Percentiles rank a stretch among this genome's conserved stretches.
Evolutionary conservation across 2,329 filamentous ascomycete species (phyloP).

Genomic region (Metarhizium anisopliae): DNA sequence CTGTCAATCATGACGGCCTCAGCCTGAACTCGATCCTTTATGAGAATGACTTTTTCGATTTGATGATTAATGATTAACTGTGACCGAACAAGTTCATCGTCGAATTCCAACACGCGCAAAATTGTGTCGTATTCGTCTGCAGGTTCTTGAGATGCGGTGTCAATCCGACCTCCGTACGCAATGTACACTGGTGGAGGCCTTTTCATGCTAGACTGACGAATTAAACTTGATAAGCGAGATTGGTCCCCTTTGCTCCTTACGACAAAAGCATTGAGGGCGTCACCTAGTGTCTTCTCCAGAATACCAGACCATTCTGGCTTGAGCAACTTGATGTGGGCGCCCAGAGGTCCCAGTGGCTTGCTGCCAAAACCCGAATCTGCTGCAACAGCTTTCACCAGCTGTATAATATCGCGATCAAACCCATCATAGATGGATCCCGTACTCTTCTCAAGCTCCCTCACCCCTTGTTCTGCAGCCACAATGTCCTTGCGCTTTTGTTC

Average conservation of each 20-base stretch:
- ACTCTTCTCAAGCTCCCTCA: conserved; percentile 41
- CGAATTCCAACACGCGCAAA: conserved; percentile 71
- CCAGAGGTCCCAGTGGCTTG: conserved; percentile 77
- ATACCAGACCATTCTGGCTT: conserved; percentile 78
- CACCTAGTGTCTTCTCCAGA: conserved; percentile 69
- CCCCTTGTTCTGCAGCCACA: conserved; percentile 33
- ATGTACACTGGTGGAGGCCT: conserved; percentile 28
- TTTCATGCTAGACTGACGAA: conserved; percentile 52
- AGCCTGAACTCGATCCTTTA: conserved; percentile 59
- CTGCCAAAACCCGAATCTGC: conserved; percentile 59
- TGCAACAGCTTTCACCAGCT: conserved; percentile 59
- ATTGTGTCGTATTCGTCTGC: conserved; percentile 65
- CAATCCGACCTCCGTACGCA: conserved; percentile 25
- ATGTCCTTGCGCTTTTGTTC: conserved; percentile 46
- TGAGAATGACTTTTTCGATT: conserved; percentile 78
- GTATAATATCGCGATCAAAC: conserved; percentile 54
- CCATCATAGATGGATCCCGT: conserved; percentile 53
- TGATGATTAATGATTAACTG: conserved; percentile 73
- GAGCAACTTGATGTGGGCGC: conserved; percentile 63
- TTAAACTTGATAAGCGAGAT: conserved; percentile 54
- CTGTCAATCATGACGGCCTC: conserved; percentile 58
- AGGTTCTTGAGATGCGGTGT: conserved; percentile 53
- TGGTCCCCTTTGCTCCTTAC: conserved; percentile 73
- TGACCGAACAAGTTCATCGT: conserved; percentile 67
- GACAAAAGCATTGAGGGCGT: conserved; percentile 64